Base-by-base conservation (phyloP, 2,329 filamentous ascomycete genomes). In the Phaeosphaeriaceae sp. region DNA sequence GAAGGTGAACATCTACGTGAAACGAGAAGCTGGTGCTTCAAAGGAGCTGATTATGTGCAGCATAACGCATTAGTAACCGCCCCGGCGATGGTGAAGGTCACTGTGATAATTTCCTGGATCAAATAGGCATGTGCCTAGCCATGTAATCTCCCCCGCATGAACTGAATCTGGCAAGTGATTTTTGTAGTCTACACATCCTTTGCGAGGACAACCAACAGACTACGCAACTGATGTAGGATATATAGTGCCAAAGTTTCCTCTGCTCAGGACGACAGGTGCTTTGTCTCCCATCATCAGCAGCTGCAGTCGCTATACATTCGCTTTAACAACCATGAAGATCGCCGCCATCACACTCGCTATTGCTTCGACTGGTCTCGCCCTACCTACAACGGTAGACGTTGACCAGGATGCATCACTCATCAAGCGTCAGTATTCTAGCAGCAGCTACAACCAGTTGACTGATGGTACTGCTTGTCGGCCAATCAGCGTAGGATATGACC, bases 401-500 rank as follows among this genome's bases (percentile, higher is more conserved):
- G 36, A 5, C 36, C 36, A 40, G 7, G 36, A 40, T 15, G 36
- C 17, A n/a, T 40, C 36, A n/a, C 17, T 40, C 2, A 15, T 17
- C 44, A 69, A 68, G 56, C 65, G 67, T 22, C 67, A 69, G 47
- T 73, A 65, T 58, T 56, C 42, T 24, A 56, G 62, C 20, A 55
- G 63, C 53, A 74, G 70, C 13, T 70, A 72, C 59, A 74, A 73
- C 58, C 71, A 75, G 46, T 58, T 75, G 19, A 74, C 68, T 13
- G 66, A 72, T 57, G 66, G 69, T 15, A 72, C 69, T n/a, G 58
- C 64, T 36, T 84, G 82, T 71, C 79, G 79, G 22, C 66, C 74
- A 17, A 76, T 84, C 49, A 85, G 82, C 11, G 36, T 40, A 40
- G 17, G 36, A 40, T 3, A n/a, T n/a, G 2, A 7, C 17, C 15